These are phyloP conservation scores for Xerocomellus intermedius DNA, from an alignment of 768 basidiomycete genomes.

Conservation along the genomic window DNA sequence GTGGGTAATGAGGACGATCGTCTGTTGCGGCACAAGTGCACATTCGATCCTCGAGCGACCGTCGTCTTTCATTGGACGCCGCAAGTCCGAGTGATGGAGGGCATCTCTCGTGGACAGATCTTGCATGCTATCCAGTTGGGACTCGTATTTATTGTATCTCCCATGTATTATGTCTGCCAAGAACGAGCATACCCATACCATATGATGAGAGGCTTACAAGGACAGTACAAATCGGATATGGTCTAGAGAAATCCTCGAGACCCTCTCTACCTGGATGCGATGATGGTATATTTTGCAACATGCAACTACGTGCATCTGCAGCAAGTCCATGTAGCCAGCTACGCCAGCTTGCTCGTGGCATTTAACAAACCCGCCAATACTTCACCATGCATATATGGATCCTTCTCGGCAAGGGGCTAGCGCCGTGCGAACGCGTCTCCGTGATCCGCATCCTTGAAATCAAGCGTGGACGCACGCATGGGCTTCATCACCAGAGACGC, in stretches of 20 bases:
- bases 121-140: neutral
- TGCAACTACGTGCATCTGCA: conserved; percentile 9
- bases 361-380: conserved; percentile 5
- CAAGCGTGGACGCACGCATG: conserved; percentile 18
- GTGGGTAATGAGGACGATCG: too few relatives aligned
- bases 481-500: conserved; percentile 32
- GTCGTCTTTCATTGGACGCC: neutral
- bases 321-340: conserved; percentile 34
- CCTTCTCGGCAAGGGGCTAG: neutral
- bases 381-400: neutral
- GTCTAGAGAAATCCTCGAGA: neutral
- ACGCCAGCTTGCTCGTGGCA: conserved; percentile 23
- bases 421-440: conserved; percentile 17
- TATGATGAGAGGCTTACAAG: neutral
- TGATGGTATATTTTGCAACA: conserved; percentile 2
- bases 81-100: too few relatives aligned
- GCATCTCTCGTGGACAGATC: neutral
- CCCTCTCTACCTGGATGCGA: neutral
- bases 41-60: conserved; percentile 2
- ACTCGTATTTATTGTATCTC: neutral
- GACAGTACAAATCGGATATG: conserved; percentile 3
- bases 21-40: too few relatives aligned
- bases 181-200: neutral
- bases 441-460: conserved; percentile 18
- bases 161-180: neutral